phyloP scores from a whole-genome alignment of 768 basidiomycete genomes.

The Leccinum variicolor region DNA sequence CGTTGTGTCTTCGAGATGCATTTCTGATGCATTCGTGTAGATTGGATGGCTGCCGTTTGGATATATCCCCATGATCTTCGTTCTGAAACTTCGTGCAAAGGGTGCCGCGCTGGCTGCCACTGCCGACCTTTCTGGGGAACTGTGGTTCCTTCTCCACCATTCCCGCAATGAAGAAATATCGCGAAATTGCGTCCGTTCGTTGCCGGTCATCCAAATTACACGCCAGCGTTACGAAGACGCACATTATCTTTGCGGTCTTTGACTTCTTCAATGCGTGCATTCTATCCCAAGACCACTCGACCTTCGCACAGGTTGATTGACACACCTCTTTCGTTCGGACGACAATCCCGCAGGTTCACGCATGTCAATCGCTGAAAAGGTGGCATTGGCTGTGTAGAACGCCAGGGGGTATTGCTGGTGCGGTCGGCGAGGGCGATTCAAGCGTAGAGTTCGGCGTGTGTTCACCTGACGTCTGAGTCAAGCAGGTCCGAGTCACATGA shows the following conservation, averaged over 20 bases:
- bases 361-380: not conserved
- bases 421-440: not conserved
- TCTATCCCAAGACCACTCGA: constrained; percentile 1
- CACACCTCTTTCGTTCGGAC: not conserved
- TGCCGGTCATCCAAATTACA: constrained; percentile 6
- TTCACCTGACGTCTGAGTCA: too few species aligned
- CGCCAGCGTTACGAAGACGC: constrained; percentile 4
- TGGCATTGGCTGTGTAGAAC: not conserved
- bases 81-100: constrained; percentile 4
- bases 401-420: not conserved
- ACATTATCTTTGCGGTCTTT: not conserved
- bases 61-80: constrained; percentile 5
- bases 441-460: not conserved
- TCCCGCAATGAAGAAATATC: too few species aligned
- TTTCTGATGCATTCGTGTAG: not conserved
- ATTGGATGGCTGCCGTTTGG: constrained; percentile 8
- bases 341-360: not conserved
- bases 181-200: not conserved
- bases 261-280: not conserved
- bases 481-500: too few species aligned
- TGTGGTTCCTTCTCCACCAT: not conserved
- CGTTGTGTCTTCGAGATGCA: not conserved
- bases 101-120: constrained; percentile 2
- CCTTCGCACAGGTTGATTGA: constrained; percentile 2
- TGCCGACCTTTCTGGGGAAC: constrained; percentile 3